Evolutionary conservation across 2,329 filamentous ascomycete genomes (phyloP).

Genomic region (Chaetomium sp.): DNA sequence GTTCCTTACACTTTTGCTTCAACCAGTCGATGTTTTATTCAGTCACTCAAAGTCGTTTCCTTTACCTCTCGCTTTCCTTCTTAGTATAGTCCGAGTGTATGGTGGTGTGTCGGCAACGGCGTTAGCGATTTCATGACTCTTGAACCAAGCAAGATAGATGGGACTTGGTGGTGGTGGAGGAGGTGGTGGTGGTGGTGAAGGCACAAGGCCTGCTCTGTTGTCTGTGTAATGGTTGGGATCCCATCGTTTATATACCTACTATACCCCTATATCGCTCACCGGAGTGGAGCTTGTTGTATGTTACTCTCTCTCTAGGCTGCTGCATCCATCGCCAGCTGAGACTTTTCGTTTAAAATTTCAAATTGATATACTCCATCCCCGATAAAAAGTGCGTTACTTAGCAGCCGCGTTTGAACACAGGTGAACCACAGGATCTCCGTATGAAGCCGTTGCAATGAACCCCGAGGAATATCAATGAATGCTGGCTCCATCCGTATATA

Average conservation of each 20-base stretch:
- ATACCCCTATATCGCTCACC: background rate
- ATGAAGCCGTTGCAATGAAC: too few species aligned
- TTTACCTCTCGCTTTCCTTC: background rate
- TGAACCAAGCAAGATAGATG: conserved; percentile 5
- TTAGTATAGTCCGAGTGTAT: background rate
- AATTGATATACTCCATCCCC: background rate
- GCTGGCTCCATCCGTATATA: too few species aligned
- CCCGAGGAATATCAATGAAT: too few species aligned
- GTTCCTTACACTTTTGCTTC: too few species aligned
- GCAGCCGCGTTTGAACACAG: too few species aligned
- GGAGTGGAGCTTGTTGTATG: background rate
- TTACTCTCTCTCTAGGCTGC: background rate
- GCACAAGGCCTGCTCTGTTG: conserved; percentile 5
- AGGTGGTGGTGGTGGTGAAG: background rate
- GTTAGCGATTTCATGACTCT: conserved; percentile 7
- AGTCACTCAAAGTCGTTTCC: too few species aligned
- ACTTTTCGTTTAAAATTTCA: background rate
- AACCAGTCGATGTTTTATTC: too few species aligned
- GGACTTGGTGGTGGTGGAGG: too few species aligned
- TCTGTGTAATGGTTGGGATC: conserved; percentile 3
- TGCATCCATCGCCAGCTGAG: background rate
- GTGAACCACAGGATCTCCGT: too few species aligned
- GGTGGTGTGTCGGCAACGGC: conserved; percentile 6
- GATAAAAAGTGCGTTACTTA: background rate
- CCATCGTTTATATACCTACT: conserved; percentile 8